Evolutionary conservation across 306 rosid genomes (phyloP).

Genomic region (Sicyos baderoa): DNA sequence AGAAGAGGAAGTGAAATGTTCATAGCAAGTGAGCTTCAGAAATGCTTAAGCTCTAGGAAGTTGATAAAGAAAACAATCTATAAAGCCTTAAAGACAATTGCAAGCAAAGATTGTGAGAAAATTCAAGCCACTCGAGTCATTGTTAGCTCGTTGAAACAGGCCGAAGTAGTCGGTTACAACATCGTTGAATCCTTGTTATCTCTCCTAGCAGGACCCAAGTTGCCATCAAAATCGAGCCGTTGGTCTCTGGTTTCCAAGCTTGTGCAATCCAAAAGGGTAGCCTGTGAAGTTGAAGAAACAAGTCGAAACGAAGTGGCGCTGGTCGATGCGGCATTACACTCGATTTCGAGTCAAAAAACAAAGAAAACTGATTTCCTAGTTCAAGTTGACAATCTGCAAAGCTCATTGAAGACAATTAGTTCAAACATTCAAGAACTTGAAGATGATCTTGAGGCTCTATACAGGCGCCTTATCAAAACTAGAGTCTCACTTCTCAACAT

Average conservation of each 20-base stretch:
- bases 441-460: constrained; percentile 21
- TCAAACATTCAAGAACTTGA: constrained; percentile 29
- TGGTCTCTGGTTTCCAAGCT: constrained; percentile 30
- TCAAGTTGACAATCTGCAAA: constrained; percentile 16
- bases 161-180: constrained; percentile 13
- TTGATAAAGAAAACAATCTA: constrained; percentile 22
- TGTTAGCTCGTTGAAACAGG: constrained; percentile 22
- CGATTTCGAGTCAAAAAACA: constrained; percentile 15
- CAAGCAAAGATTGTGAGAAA: constrained; percentile 10
- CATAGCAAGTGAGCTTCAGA: constrained; percentile 22
- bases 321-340: constrained; percentile 18
- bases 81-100: constrained; percentile 18
- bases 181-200: constrained; percentile 20
- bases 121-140: background rate
- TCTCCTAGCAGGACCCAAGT: constrained; percentile 20
- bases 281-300: constrained; percentile 14
- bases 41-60: constrained; percentile 25
- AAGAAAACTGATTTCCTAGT: background rate
- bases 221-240: constrained; percentile 10
- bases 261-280: constrained; percentile 28
- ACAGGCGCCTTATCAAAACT: constrained; percentile 28
- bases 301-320: constrained; percentile 20
- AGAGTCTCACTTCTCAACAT: constrained; percentile 35
- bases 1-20: constrained; percentile 21
- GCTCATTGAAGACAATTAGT: constrained; percentile 15